phyloP scores from a whole-genome alignment of 305 asterid genomes.

The Fraxinus xanthoxyloides region DNA sequence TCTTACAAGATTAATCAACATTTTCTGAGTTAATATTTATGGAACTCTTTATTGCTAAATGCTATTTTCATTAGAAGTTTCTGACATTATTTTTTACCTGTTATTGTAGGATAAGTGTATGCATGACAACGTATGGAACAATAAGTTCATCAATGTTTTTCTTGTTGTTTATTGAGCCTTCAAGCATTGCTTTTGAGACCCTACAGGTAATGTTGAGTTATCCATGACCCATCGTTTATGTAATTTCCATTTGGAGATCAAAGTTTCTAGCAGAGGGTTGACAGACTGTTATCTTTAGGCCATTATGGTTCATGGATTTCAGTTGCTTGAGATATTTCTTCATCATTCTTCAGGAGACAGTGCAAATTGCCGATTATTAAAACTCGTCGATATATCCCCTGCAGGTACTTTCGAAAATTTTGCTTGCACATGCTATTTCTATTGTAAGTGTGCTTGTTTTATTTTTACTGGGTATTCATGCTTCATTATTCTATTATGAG shows the following conservation, averaged over 20 bases:
- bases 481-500: not conserved
- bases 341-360: constrained; percentile 42
- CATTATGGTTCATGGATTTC: constrained; percentile 58
- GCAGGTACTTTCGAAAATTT: constrained; percentile 27
- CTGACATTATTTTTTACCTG: constrained; percentile 17
- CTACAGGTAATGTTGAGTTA: not conserved
- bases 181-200: not conserved
- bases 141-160: constrained; percentile 44
- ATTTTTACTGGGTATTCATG: not conserved
- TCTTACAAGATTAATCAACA: not conserved
- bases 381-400: constrained; percentile 30
- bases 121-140: not conserved
- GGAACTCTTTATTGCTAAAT: not conserved
- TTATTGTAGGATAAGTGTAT: constrained; percentile 55
- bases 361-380: constrained; percentile 34
- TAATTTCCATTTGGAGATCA: not conserved
- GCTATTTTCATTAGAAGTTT: not conserved
- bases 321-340: constrained; percentile 24
- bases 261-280: not conserved
- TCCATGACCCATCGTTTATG: not conserved
- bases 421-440: not conserved
- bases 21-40: not conserved
- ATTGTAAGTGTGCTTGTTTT: not conserved
- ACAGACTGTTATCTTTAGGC: constrained; percentile 34
- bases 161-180: constrained; percentile 86